Evolutionary conservation across 129 eudicot genomes (phyloP), one percentile per base, ranked within the genome.

Genomic region (Sambucus nigra): DNA sequence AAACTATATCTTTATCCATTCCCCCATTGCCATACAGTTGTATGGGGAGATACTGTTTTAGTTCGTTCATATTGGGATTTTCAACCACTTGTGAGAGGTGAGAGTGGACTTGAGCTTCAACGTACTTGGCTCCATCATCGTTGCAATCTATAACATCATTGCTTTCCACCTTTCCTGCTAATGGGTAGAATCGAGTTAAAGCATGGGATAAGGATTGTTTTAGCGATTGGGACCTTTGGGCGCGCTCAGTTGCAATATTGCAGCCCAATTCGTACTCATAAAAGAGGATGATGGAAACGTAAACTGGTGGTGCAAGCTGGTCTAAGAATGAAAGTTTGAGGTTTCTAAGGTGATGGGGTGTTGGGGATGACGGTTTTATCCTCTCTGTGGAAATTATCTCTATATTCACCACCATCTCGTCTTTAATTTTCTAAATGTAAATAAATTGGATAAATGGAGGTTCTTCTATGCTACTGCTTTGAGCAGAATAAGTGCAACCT

Each of bases 321-420:
- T 71, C 71, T 10, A 63, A 23, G 10, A 63, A 40, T 7, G 61
- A 71, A 1, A 71, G 31, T 11, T 50, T 49, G 40, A 12, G 39
- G 61, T 17, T 35, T 24, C 14, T 49, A 13, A 48, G 50, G 14
- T 56, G 47, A 18, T 5, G 13, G 5, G 70, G 76, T 4, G 76
- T 63, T 18, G 65, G 65, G 28, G 60, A 24, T 12, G 70, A 64
- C 2, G 76, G 76, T 28, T 71, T 71, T 7, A 71, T 51, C 31
- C 41, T 17, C 17, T 64, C 65, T 22, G 46, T 64, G 20, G 71
- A 57, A 35, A 26, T 38, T 22, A 70, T 53, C 44, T 62, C 39
- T 7, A 69, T 45, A 2, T 52, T 8, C 13, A 22, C 14, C 1
- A 5, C 55, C 70, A 64, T 60, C 9, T 35, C 13, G 8, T 35